Evolutionary conservation across 306 rosid species (phyloP).

Genomic region (Inga oerstediana): DNA sequence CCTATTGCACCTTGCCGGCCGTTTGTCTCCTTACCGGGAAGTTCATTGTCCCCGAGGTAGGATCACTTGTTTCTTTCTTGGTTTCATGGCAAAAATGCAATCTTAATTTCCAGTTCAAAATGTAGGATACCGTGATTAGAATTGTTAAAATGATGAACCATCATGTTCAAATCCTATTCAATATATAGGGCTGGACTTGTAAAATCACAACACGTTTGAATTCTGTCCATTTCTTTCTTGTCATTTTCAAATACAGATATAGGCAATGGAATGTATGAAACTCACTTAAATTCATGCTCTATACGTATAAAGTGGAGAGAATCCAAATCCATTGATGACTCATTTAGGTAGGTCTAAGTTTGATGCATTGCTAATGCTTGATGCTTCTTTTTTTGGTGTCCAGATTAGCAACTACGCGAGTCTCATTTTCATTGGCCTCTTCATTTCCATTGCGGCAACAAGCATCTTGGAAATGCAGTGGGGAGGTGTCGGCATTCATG

Average conservation of each 20-base stretch:
- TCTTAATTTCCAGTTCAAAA: background rate
- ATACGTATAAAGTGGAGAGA: background rate
- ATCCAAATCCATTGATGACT: background rate
- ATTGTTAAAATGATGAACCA: background rate
- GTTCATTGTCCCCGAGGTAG: conserved; percentile 89
- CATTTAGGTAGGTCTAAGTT: background rate
- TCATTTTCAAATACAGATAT: background rate
- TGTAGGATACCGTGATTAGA: background rate
- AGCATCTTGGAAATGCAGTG: conserved; percentile 92
- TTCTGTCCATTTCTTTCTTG: background rate
- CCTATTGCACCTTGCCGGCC: conserved; percentile 86
- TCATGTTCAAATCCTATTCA: background rate
- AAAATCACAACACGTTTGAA: background rate
- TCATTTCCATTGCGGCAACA: conserved; percentile 84
- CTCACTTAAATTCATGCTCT: background rate
- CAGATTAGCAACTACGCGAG: conserved; percentile 97
- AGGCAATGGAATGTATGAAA: background rate
- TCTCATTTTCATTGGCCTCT: conserved; percentile 79
- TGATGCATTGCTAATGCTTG: conserved; percentile 21
- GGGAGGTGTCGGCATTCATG: conserved; percentile 93
- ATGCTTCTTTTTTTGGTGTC: conserved; percentile 5
- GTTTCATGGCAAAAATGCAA: background rate
- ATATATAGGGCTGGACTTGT: background rate
- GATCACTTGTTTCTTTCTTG: conserved; percentile 9
- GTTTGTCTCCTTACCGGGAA: conserved; percentile 91